phyloP scores from a whole-genome alignment of 371 early-diverging fungal genomes.

The Mortierella sp. region DNA sequence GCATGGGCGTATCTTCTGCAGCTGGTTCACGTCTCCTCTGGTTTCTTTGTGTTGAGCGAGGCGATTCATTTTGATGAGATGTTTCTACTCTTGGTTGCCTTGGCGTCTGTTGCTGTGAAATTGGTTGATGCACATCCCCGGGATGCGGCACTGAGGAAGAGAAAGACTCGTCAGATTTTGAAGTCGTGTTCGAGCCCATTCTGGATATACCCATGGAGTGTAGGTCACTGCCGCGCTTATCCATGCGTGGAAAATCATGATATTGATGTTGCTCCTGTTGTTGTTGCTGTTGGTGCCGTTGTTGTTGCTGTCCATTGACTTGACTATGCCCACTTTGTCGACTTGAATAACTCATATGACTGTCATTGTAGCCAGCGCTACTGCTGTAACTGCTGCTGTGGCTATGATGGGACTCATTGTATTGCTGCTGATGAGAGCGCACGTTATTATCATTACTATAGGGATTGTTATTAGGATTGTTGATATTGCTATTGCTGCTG shows the following conservation, averaged over 20 bases:
- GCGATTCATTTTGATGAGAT: conserved; percentile 4
- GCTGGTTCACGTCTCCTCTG: conserved; percentile 26
- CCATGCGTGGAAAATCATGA: neutral
- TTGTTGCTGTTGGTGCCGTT: neutral
- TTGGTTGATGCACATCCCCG: too few species aligned
- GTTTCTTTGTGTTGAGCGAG: conserved; percentile 13
- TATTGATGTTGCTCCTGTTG: conserved; percentile 16
- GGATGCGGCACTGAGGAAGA: neutral
- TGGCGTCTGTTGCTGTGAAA: neutral
- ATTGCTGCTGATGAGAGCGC: neutral
- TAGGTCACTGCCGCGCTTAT: neutral
- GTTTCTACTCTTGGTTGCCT: neutral
- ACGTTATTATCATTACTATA: neutral
- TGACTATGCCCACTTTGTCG: conserved; percentile 12
- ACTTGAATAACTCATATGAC: conserved; percentile 3
- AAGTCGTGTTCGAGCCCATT: neutral
- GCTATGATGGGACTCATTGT: neutral
- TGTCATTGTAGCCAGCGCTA: neutral
- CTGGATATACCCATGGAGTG: neutral
- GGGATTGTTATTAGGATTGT: conserved; percentile 1
- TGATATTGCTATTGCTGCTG: conserved; percentile 4
- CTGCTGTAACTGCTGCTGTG: conserved; percentile 8
- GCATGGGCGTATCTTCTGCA: conserved; percentile 17
- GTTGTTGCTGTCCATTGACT: conserved; percentile 2
- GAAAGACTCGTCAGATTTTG: neutral